phyloP scores from a whole-genome alignment of 1,139 yeast genomes.

The Candida anutae region DNA sequence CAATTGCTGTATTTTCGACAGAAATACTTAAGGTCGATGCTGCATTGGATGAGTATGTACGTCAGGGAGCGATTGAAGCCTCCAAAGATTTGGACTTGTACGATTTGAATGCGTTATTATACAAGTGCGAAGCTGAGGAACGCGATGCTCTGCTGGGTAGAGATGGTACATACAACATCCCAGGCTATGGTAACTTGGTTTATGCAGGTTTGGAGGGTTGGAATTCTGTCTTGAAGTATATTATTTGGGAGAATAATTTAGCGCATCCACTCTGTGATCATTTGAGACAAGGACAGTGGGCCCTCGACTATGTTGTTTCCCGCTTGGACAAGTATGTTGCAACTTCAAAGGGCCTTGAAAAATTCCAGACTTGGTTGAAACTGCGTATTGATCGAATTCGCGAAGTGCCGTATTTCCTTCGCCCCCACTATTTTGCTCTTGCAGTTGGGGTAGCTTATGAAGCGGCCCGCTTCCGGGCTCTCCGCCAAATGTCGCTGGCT shows the following conservation, averaged over 20 bases:
- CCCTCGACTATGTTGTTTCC: conserved; percentile 64
- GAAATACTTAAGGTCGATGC: conserved; percentile 48
- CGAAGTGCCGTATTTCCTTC: conserved; percentile 64
- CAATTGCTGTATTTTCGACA: conserved; percentile 79
- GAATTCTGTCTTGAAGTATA: conserved; percentile 58
- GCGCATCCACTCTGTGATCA: conserved; percentile 82
- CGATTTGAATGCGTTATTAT: conserved; percentile 70
- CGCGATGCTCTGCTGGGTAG: conserved; percentile 67
- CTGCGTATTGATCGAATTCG: conserved; percentile 59
- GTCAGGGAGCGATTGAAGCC: conserved; percentile 71
- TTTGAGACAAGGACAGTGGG: conserved; percentile 82
- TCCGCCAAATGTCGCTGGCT: conserved; percentile 45
- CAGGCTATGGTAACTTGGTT: conserved; percentile 62
- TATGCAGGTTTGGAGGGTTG: conserved; percentile 95
- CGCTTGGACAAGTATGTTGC: conserved; percentile 53
- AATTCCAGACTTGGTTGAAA: conserved; percentile 62
- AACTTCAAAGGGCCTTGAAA: conserved; percentile 35
- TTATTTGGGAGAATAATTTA: conserved; percentile 64
- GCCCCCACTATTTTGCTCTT: conserved; percentile 82
- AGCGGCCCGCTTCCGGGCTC: conserved; percentile 64
- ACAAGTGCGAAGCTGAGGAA: conserved; percentile 82
- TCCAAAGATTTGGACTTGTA: conserved; percentile 51
- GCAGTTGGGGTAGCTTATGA: conserved; percentile 76
- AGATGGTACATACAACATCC: conserved; percentile 68
- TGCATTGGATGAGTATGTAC: conserved; percentile 54